Conservation (phyloP, 179 eudicot genomes). For the Patellifolia procumbens region DNA sequence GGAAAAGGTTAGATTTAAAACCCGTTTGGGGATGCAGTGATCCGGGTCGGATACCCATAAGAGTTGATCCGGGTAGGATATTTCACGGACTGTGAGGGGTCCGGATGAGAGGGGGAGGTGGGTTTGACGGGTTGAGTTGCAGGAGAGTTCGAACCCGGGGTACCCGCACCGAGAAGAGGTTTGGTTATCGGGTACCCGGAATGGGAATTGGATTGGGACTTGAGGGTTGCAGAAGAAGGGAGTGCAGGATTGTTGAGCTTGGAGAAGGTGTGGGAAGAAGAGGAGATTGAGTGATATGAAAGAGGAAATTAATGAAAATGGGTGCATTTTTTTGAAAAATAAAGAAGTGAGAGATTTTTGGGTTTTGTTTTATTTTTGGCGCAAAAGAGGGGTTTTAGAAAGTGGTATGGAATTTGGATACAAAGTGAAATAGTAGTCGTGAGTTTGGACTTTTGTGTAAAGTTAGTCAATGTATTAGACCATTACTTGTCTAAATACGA, state of each 20-base stretch:
- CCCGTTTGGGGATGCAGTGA: slow-evolving; percentile 38
- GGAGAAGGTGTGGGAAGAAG: background rate
- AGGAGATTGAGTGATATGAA: background rate
- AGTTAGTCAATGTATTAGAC: background rate
- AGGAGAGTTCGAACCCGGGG: slow-evolving; percentile 54
- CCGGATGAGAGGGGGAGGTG: slow-evolving; percentile 33
- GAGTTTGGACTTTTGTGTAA: background rate
- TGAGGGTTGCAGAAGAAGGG: slow-evolving; percentile 31
- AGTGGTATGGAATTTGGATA: background rate
- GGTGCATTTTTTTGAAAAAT: slow-evolving; percentile 1
- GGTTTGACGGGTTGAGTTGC: slow-evolving; percentile 33
- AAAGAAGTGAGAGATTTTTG: background rate
- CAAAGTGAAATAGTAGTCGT: background rate
- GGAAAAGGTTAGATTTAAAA: slow-evolving; percentile 17
- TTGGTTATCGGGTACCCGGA: slow-evolving; percentile 37
- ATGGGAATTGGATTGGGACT: slow-evolving; percentile 48
- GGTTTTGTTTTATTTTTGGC: background rate
- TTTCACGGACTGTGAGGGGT: slow-evolving; percentile 30
- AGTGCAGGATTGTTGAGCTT: slow-evolving; percentile 25
- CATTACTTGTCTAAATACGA: background rate
- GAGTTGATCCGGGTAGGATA: slow-evolving; percentile 38
- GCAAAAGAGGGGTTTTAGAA: background rate
- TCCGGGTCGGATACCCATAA: slow-evolving; percentile 46
- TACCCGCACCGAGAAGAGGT: slow-evolving; percentile 40
- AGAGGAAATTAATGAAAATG: too few species aligned